Evolutionary conservation across 192 early-diverging fungal genomes (phyloP), one percentile per base, ranked within the genome.

Genomic region (Funneliformis mosseae): DNA sequence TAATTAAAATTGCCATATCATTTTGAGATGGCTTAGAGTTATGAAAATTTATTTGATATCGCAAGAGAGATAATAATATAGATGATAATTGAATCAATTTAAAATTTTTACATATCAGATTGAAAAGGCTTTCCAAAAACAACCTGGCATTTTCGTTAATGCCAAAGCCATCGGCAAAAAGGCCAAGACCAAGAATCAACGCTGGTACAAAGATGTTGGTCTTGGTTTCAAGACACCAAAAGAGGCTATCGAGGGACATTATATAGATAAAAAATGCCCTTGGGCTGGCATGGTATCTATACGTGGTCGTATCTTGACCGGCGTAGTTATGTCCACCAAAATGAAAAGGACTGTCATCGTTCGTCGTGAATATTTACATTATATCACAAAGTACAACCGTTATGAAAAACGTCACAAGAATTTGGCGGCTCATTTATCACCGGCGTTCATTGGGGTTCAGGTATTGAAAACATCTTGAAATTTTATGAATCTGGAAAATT

Each of bases 331-430:
- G 79, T 96, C 96, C 82, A 93, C 88, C 91, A 98, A 98, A 93
- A 99, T 99, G 98, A 97, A 98, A 92, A 92, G 97, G 87, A 99
- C 98, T 87, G 92, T 99, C 88, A 91, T 97, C 86, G 90, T 99
- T 86, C 96, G 98, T 84, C 92, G 98, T 87, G 96, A 99, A 88
- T 99, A 99, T 95, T 92, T 99, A 81, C 98, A 99, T 94, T 99
- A 94, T 91, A 93, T 99, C 86, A 91, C 94, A 88, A 99, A 99
- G 92, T 99, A 99, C 95, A 95, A 98, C 92, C 96, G 98, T 95
- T 99, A 97, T 89, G 98, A 99, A 93, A 99, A 98, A 94, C 93
- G 98, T 82, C 98, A 99, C 94, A 98, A 95, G 94, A 99, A 98
- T 95, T 88, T 99, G 83, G 92, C 97, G 71, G 97, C 97, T 81